A percentile compares a stretch with the other conserved stretches of the same genome.
Evolutionary conservation across 805 yeast genomes (phyloP).

Genomic region (Yarrowia divulgata): DNA sequence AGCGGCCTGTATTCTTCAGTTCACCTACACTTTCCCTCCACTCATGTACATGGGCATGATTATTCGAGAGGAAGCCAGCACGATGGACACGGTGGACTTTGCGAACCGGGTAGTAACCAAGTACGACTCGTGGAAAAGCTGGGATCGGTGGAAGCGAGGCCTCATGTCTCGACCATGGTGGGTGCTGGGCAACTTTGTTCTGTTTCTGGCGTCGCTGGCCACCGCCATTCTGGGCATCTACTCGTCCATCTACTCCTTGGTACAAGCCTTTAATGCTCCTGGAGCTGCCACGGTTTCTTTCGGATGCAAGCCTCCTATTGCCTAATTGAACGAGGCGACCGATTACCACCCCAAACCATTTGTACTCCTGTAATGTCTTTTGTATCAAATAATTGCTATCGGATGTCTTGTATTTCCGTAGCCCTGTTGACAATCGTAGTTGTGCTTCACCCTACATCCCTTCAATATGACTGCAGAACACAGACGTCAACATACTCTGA

Average conservation of each 20-base stretch:
- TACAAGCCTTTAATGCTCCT: conserved; percentile 41
- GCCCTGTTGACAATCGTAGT: too few relatives aligned
- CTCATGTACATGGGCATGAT: conserved; percentile 35
- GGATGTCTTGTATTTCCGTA: too few relatives aligned
- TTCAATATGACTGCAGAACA: too few relatives aligned
- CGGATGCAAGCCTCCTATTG: conserved; percentile 42
- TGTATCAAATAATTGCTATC: too few relatives aligned
- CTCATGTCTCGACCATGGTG: conserved; percentile 44
- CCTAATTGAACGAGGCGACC: not conserved
- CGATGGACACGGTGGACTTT: conserved; percentile 24
- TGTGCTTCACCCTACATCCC: too few relatives aligned
- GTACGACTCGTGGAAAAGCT: conserved; percentile 49
- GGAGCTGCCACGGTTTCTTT: conserved; percentile 41
- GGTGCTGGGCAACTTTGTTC: conserved; percentile 43
- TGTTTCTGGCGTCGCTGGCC: conserved; percentile 50
- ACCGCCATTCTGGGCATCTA: conserved; percentile 49
- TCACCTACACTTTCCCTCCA: conserved; percentile 55
- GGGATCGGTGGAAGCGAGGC: conserved; percentile 52
- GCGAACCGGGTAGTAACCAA: conserved; percentile 12
- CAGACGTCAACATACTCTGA: too few relatives aligned
- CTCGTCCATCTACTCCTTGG: conserved; percentile 44
- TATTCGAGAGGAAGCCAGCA: conserved; percentile 33
- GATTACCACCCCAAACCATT: too few relatives aligned
- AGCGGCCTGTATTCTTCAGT: conserved; percentile 54
- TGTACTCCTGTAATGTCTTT: too few relatives aligned